These are phyloP conservation scores for Coniella vitis DNA, from an alignment of 2,329 filamentous ascomycete genomes.

Conservation along the genomic window DNA sequence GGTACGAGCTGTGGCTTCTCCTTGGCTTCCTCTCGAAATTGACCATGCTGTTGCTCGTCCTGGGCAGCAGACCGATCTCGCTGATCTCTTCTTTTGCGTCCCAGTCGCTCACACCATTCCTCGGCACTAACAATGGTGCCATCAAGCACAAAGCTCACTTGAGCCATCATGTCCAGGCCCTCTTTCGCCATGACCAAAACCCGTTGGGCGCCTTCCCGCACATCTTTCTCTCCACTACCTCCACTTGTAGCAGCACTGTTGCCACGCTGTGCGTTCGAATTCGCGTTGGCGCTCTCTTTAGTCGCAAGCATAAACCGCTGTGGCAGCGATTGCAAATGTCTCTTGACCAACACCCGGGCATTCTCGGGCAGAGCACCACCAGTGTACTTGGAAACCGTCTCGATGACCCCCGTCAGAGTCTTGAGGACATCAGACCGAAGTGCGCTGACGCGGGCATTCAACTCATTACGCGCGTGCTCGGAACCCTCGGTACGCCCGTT, in stretches of 20 bases:
- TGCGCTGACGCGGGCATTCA: constrained; percentile 58
- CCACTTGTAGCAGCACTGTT: constrained; percentile 23
- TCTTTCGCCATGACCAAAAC: constrained; percentile 84
- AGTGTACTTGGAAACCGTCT: constrained; percentile 81
- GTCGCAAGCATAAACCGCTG: constrained; percentile 73
- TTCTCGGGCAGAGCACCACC: constrained; percentile 90
- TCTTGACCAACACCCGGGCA: constrained; percentile 72
- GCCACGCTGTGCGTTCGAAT: constrained; percentile 22
- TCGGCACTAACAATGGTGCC: constrained; percentile 88
- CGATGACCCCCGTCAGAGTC: constrained; percentile 73
- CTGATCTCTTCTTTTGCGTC: constrained; percentile 36
- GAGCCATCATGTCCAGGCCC: constrained; percentile 87
- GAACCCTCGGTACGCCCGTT: constrained; percentile 18
- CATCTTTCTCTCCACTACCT: constrained; percentile 31
- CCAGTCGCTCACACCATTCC: constrained; percentile 78
- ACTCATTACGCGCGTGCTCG: constrained; percentile 32
- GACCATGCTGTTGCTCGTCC: constrained; percentile 22
- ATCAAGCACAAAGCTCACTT: constrained; percentile 81
- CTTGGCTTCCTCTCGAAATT: constrained; percentile 16
- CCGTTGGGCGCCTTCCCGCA: constrained; percentile 58
- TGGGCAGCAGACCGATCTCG: constrained; percentile 11
- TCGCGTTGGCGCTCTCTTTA: constrained; percentile 23
- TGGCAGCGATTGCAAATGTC: constrained; percentile 77
- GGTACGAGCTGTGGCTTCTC: constrained; percentile 11
- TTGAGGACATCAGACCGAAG: constrained; percentile 68